Evolutionary conservation across 148 eudicot genomes (phyloP).

Genomic region (Chenopodium quinoa): DNA sequence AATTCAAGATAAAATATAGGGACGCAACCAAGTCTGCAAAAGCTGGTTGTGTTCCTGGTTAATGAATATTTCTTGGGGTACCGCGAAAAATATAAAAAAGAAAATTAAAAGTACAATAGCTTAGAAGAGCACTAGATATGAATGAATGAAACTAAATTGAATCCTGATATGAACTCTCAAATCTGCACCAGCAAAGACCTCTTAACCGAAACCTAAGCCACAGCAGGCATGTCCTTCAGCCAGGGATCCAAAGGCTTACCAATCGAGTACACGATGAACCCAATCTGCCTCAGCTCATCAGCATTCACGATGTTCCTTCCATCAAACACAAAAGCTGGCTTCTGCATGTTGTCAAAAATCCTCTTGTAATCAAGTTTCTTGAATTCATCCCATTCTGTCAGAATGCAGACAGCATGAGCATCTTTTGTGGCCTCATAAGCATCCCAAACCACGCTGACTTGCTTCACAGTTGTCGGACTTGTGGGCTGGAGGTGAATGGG

Average conservation of each 20-base stretch:
- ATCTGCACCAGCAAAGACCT: background rate
- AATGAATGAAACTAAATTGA: conserved; percentile 10
- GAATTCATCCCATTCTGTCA: conserved; percentile 85
- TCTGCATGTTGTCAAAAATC: conserved; percentile 73
- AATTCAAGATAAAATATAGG: conserved; percentile 2
- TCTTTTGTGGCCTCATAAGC: conserved; percentile 71
- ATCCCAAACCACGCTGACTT: conserved; percentile 66
- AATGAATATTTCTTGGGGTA: background rate
- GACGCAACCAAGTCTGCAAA: conserved; percentile 9
- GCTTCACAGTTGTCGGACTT: conserved; percentile 65
- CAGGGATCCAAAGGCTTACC: conserved; percentile 83
- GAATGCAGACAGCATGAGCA: conserved; percentile 66
- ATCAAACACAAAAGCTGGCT: conserved; percentile 78
- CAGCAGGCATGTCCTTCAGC: conserved; percentile 75
- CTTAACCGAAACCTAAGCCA: conserved; percentile 30
- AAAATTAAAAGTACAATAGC: background rate
- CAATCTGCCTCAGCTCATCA: conserved; percentile 54
- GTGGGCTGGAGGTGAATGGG: conserved; percentile 64
- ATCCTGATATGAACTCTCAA: background rate
- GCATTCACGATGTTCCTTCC: conserved; percentile 62
- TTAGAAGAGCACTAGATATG: background rate
- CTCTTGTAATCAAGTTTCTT: conserved; percentile 62
- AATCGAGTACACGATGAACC: conserved; percentile 74
- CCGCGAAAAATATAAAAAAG: background rate
- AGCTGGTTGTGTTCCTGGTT: background rate